phyloP scores from a whole-genome alignment of 108 stramenopile genomes.

The Cyclotella atomus region DNA sequence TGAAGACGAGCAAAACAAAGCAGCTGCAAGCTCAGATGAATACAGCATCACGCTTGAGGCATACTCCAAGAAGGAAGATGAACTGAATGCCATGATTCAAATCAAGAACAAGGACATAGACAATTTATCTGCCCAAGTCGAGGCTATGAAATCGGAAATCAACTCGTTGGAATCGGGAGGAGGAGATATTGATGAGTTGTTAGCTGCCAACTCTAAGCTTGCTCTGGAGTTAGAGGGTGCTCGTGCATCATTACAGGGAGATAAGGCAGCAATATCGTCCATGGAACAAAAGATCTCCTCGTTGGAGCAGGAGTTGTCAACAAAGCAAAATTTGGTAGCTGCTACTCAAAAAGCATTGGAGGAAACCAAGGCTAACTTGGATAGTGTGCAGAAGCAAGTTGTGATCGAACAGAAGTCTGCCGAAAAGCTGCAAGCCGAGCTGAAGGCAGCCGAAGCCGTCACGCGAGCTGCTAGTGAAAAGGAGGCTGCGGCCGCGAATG shows the following conservation, averaged over 20 bases:
- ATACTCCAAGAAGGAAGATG: conserved; percentile 30
- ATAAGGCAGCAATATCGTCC: conserved; percentile 25
- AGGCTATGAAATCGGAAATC: conserved; percentile 21
- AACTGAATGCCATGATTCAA: conserved; percentile 17
- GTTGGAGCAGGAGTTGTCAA: conserved; percentile 33
- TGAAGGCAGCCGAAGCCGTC: conserved; percentile 6
- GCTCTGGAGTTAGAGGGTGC: conserved; percentile 21
- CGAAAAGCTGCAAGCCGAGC: conserved; percentile 20
- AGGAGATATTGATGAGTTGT: conserved; percentile 9
- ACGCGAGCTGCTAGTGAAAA: neutral
- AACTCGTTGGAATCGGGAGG: conserved; percentile 27
- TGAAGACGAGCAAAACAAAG: conserved; percentile 31
- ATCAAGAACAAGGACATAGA: conserved; percentile 30
- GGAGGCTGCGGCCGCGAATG: conserved; percentile 13
- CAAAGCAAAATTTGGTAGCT: conserved; percentile 18
- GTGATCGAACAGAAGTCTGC: conserved; percentile 16
- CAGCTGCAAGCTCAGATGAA: conserved; percentile 6
- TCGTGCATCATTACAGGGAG: conserved; percentile 1
- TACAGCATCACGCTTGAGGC: conserved; percentile 22
- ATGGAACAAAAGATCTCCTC: conserved; percentile 26
- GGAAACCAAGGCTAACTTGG: conserved; percentile 31
- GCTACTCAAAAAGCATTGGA: conserved; percentile 28
- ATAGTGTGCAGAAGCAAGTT: conserved; percentile 2
- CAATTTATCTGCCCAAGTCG: conserved; percentile 27
- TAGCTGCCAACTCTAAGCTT: conserved; percentile 20